Evolutionary conservation across 257 asterid species (phyloP).

Genomic region (Nemophila menziesii): DNA sequence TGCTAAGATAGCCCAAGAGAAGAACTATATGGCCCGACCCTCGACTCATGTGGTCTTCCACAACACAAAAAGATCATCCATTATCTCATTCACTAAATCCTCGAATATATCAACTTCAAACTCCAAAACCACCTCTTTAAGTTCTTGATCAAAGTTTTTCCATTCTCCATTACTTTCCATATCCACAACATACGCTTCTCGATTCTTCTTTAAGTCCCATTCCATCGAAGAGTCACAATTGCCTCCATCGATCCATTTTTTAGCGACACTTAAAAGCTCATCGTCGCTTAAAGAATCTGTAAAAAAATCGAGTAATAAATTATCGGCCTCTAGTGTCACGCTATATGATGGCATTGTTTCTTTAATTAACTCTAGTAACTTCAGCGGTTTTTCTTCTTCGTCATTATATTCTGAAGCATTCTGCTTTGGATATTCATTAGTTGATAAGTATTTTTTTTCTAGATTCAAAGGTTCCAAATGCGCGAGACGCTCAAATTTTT

Average conservation of each 20-base stretch:
- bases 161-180: constrained; percentile 58
- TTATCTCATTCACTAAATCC: constrained; percentile 38
- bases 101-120: constrained; percentile 42
- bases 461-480: constrained; percentile 48
- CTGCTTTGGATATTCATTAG: constrained; percentile 8
- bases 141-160: constrained; percentile 39
- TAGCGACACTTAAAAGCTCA: constrained; percentile 24
- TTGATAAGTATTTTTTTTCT: constrained; percentile 22
- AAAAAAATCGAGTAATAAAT: constrained; percentile 47
- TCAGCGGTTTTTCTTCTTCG: constrained; percentile 17
- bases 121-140: constrained; percentile 33
- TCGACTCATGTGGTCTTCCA: neutral
- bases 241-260: constrained; percentile 40
- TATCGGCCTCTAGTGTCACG: constrained; percentile 25
- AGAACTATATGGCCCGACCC: too few species aligned
- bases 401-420: constrained; percentile 13
- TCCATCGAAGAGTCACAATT: constrained; percentile 15
- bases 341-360: constrained; percentile 22
- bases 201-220: constrained; percentile 42
- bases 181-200: constrained; percentile 38
- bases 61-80: constrained; percentile 15
- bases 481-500: constrained; percentile 47
- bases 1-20: too few species aligned
- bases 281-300: neutral
- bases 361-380: constrained; percentile 29